Conservation (phyloP, 768 basidiomycete species). For the Amylocystis lapponica region DNA sequence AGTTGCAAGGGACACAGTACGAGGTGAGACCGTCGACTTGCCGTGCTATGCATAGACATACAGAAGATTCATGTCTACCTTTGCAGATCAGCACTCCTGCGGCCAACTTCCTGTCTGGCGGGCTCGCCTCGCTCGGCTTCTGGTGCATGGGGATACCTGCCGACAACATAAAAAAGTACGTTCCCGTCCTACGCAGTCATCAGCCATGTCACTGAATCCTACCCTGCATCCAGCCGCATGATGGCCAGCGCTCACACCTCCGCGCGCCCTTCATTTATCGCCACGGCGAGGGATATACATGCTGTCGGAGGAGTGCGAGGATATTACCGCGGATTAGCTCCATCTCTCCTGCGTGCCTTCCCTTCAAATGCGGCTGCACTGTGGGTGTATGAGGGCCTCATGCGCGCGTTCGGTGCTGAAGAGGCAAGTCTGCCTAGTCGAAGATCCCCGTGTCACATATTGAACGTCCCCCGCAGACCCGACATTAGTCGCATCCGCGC, state of each 20-base stretch:
- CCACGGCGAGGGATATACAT: constrained; percentile 49
- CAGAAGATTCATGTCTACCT: background rate
- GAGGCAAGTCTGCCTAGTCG: constrained; percentile 35
- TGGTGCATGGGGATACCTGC: constrained; percentile 69
- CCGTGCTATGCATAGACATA: background rate
- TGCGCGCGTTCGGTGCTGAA: constrained; percentile 61
- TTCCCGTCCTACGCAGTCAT: constrained; percentile 6
- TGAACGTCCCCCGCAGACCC: constrained; percentile 32
- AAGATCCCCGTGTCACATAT: background rate
- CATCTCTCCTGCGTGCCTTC: constrained; percentile 66
- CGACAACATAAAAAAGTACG: constrained; percentile 81
- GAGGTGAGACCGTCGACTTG: constrained; percentile 39
- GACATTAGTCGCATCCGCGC: constrained; percentile 23
- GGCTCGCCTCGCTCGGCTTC: constrained; percentile 54
- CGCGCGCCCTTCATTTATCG: constrained; percentile 40
- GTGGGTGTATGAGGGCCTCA: constrained; percentile 73
- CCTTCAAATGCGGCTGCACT: constrained; percentile 76
- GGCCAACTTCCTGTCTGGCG: constrained; percentile 63
- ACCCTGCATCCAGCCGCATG: constrained; percentile 44
- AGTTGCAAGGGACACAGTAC: constrained; percentile 51
- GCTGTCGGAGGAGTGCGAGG: constrained; percentile 46
- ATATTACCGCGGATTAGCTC: constrained; percentile 62
- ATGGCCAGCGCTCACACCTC: constrained; percentile 44
- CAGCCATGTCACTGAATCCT: constrained; percentile 6
- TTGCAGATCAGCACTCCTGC: constrained; percentile 51